phyloP scores from a whole-genome alignment of 495 filamentous ascomycete genomes.

The Podospora fimiseda region DNA sequence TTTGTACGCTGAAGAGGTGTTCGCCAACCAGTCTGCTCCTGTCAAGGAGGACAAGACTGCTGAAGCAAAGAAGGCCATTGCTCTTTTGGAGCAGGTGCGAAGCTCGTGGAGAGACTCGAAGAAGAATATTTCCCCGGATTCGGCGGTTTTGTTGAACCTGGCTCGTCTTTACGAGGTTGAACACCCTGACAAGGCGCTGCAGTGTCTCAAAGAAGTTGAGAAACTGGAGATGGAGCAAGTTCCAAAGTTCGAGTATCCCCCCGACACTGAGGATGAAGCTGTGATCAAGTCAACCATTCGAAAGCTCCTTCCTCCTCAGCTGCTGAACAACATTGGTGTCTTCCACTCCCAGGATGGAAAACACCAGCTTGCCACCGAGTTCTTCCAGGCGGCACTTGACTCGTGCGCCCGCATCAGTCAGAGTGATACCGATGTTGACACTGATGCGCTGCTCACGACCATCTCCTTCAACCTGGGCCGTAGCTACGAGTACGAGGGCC shows the following conservation, averaged over 20 bases:
- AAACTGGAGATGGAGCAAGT: slow-evolving; percentile 74
- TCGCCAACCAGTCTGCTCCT: slow-evolving; percentile 61
- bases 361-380: slow-evolving; percentile 67
- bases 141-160: slow-evolving; percentile 86
- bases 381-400: slow-evolving; percentile 82
- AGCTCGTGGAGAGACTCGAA: slow-evolving; percentile 82
- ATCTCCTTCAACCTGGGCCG: slow-evolving; percentile 95
- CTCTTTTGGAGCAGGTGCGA: slow-evolving; percentile 74
- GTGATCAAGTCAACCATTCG: slow-evolving; percentile 54
- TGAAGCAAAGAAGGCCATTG: slow-evolving; percentile 76
- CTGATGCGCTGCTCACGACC: slow-evolving; percentile 83
- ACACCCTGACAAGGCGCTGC: slow-evolving; percentile 79
- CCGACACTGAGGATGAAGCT: slow-evolving; percentile 55
- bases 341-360: slow-evolving; percentile 87
- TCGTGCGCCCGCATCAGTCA: slow-evolving; percentile 74
- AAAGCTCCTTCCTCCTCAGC: slow-evolving; percentile 74
- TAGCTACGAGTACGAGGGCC: slow-evolving; percentile 81
- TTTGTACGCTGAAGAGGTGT: slow-evolving; percentile 89
- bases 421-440: slow-evolving; percentile 63
- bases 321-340: slow-evolving; percentile 94
- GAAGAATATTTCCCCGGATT: slow-evolving; percentile 69
- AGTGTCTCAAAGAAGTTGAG: slow-evolving; percentile 85
- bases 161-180: slow-evolving; percentile 83
- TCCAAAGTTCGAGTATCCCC: slow-evolving; percentile 58
- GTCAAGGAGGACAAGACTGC: slow-evolving; percentile 80